Conservation (phyloP, 1,284 basidiomycete genomes). For the Athelia sp. region DNA sequence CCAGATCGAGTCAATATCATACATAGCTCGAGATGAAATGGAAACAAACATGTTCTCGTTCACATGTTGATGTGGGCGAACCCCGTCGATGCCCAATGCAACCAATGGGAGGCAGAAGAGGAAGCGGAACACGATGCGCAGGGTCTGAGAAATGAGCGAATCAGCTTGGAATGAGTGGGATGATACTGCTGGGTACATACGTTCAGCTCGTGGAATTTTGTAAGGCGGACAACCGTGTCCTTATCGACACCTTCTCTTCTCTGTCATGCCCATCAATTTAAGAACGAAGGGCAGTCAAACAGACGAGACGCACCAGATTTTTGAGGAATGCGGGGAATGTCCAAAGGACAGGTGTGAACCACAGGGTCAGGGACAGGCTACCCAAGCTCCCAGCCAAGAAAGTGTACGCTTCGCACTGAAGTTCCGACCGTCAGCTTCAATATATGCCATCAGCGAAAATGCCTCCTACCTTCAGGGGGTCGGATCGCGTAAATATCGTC, state of each 20-base stretch:
- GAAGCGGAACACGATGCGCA: constrained; percentile 68
- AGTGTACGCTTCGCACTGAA: constrained; percentile 62
- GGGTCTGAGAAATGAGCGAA: constrained; percentile 35
- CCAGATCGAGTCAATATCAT: constrained; percentile 1
- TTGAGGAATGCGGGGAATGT: constrained; percentile 61
- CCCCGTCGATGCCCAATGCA: constrained; percentile 63
- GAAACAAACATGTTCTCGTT: constrained; percentile 50
- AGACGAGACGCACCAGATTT: constrained; percentile 42
- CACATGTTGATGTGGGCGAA: constrained; percentile 52
- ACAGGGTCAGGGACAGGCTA: constrained; percentile 59
- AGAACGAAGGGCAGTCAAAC: not conserved
- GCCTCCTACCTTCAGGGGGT: constrained; percentile 50
- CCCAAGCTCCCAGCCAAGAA: constrained; percentile 67
- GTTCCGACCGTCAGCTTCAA: not conserved
- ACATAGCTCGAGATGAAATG: not conserved
- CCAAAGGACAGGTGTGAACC: constrained; percentile 66
- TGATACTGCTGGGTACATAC: constrained; percentile 33
- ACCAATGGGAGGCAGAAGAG: constrained; percentile 59
- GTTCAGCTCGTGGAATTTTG: constrained; percentile 75
- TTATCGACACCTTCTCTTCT: constrained; percentile 56
- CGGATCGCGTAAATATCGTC: constrained; percentile 51
- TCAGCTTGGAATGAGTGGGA: constrained; percentile 1
- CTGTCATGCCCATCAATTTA: constrained; percentile 19
- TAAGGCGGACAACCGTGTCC: constrained; percentile 59
- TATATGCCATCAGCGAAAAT: no score